A percentile compares a stretch with the other conserved stretches of the same genome.
Evolutionary conservation across 2,329 filamentous ascomycete genomes (phyloP).

Genomic region (Daldinia sp.): DNA sequence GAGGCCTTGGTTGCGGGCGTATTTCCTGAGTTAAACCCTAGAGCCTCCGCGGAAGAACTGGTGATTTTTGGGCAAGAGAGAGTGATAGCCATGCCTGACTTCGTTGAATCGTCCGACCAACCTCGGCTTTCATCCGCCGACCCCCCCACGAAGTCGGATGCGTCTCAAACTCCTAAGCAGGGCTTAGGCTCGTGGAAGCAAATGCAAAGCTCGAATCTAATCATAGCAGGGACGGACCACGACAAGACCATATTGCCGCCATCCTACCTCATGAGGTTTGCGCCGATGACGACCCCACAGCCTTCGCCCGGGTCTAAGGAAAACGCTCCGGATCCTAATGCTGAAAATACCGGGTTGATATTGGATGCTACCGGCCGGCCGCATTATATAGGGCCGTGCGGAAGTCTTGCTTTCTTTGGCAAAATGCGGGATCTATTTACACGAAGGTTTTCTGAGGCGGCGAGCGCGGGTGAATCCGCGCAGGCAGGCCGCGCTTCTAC

Average conservation of each 20-base stretch:
- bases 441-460: constrained; percentile 1
- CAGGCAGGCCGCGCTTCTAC: background rate
- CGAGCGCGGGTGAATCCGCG: background rate
- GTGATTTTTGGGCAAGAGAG: constrained; percentile 51
- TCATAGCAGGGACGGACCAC: constrained; percentile 15
- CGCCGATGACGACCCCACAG: background rate
- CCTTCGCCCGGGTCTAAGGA: constrained; percentile 10
- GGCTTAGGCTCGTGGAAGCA: background rate
- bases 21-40: constrained; percentile 51
- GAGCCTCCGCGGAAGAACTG: constrained; percentile 49
- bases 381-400: constrained; percentile 41
- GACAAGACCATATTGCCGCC: constrained; percentile 30
- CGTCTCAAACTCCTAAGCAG: background rate
- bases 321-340: background rate
- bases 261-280: constrained; percentile 23
- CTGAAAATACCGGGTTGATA: constrained; percentile 30
- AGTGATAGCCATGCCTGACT: constrained; percentile 49
- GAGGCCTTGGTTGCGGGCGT: constrained; percentile 53
- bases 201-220: constrained; percentile 3
- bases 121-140: background rate
- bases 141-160: background rate
- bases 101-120: constrained; percentile 20
- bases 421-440: constrained; percentile 37
- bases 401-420: constrained; percentile 36
- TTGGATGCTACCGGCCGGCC: constrained; percentile 36